Conservation (phyloP, 305 asterid species). For the Ajuga reptans region DNA sequence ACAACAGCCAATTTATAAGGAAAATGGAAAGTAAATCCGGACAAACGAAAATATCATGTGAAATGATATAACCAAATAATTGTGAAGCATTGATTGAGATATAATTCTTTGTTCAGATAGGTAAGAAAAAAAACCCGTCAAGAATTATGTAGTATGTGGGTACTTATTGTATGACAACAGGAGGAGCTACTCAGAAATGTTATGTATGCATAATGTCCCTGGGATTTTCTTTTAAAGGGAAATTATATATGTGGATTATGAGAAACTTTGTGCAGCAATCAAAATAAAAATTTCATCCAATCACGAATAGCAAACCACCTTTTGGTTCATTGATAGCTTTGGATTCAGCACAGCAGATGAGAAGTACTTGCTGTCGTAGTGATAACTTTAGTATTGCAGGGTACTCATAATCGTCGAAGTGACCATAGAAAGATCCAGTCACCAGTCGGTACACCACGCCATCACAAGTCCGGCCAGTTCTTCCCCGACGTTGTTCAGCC, state of each 20-base stretch:
- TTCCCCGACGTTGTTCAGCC: constrained; percentile 94
- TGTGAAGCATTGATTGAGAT: neutral
- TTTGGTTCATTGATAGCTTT: constrained; percentile 86
- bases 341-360: constrained; percentile 75
- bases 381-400: constrained; percentile 76
- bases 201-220: neutral
- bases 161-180: neutral
- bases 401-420: constrained; percentile 66
- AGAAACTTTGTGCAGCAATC: neutral
- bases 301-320: constrained; percentile 38
- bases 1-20: neutral
- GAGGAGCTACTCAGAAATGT: neutral
- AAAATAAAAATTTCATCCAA: neutral
- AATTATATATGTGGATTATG: neutral
- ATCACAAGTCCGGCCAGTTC: constrained; percentile 97
- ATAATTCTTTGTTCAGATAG: neutral
- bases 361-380: constrained; percentile 71
- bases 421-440: constrained; percentile 61
- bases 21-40: neutral
- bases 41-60: neutral
- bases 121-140: neutral
- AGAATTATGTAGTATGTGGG: neutral
- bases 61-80: neutral
- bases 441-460: constrained; percentile 80
- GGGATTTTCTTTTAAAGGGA: neutral